Base-by-base conservation (phyloP, 441 rosid genomes). In the Francoa sonchifolia region DNA sequence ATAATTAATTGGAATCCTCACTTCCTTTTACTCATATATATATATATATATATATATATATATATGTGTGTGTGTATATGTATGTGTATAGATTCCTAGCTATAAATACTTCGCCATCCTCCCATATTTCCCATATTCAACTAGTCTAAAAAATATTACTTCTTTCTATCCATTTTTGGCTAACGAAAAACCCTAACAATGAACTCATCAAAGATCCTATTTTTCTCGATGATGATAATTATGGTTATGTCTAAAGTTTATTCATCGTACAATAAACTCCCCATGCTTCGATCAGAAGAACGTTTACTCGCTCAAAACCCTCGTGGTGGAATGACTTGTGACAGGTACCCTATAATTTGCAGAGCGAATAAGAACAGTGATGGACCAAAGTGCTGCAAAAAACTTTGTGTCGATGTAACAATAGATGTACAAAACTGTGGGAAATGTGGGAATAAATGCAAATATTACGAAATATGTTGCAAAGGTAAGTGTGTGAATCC, bases 321-420 rank as follows among this genome's bases (percentile, higher is more conserved):
- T 3, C 44, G 44, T 17, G 39, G 28, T 5, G 15, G 1, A 9
- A 32, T 20, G 11, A 46, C 54, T 2, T 61, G 67, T 14, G 54
- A 61, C 38, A 34, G 26, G 31, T 43, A 53, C 42, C 64, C 63
- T 0, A 48, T 14, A 5, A 39, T 72, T 15, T 82, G 94, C 12
- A 72, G 74, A 3, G 57, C n/a, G 12, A n/a, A n/a, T n/a, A 51
- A 39, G 38, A 79, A 79, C 0, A 76, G 88, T 43, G 54, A 77
- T 0, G 81, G 89, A 12, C 79, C 71, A 2, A 56, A 68, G 36
- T 82, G 94, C 48, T 81, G 92, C 63, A 53, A 59, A 44, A 74
- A 68, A 54, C 63, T 21, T 27, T 82, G 94, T 21, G 85, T 82
- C 9, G 60, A 82, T 15, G 50, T 73, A 28, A 5, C 6, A 6